These are phyloP conservation scores for Hanseniaspora meyeri DNA, from an alignment of 805 yeast genomes.

Conservation along the genomic window DNA sequence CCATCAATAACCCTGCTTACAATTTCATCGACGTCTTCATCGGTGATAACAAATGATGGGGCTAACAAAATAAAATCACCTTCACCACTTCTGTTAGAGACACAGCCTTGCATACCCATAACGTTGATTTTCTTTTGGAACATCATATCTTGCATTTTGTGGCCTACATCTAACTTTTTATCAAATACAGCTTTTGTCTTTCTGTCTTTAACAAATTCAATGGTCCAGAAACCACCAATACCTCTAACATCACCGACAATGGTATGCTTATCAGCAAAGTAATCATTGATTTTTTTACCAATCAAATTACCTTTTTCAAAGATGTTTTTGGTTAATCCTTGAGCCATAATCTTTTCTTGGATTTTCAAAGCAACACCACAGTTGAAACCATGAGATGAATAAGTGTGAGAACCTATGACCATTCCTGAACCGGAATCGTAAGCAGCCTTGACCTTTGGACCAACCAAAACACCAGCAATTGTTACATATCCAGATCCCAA, in stretches of 20 bases:
- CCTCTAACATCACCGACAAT: conserved; percentile 53
- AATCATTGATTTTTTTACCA: conserved; percentile 29
- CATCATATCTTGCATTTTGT: conserved; percentile 26
- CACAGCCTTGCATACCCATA: conserved; percentile 38
- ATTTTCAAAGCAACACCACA: conserved; percentile 37
- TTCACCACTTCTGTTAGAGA: conserved; percentile 22
- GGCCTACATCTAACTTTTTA: conserved; percentile 29
- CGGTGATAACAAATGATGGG: conserved; percentile 36
- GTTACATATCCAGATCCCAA: conserved; percentile 40
- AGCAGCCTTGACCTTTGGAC: conserved; percentile 31
- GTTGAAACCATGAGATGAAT: conserved; percentile 38
- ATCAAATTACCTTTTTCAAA: conserved; percentile 34
- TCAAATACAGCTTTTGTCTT: conserved; percentile 40
- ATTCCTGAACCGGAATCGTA: conserved; percentile 32
- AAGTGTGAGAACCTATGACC: conserved; percentile 38
- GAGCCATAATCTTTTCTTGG: conserved; percentile 30
- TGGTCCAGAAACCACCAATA: conserved; percentile 46
- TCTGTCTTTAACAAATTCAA: conserved; percentile 45
- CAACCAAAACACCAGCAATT: conserved; percentile 35
- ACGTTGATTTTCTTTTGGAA: conserved; percentile 36
- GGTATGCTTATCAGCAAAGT: conserved; percentile 25
- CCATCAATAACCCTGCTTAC: conserved; percentile 31
- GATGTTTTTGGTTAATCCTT: conserved; percentile 32
- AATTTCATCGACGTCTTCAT: conserved; percentile 33
- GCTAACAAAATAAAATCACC: conserved; percentile 36